phyloP scores from a whole-genome alignment of 306 rosid species.

The Trifolium dubium region DNA sequence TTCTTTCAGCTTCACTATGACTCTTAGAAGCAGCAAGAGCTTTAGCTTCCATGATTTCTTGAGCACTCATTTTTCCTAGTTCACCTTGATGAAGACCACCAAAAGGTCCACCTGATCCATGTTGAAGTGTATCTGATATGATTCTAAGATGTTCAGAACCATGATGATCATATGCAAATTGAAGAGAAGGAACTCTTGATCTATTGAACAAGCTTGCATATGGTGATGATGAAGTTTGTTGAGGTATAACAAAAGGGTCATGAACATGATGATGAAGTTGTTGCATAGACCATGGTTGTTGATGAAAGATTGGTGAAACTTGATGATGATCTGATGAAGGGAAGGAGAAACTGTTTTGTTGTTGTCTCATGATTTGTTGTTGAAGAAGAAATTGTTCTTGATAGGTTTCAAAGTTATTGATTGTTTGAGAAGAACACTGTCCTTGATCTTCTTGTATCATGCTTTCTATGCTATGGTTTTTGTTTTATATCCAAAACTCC shows the following conservation, averaged over 20 bases:
- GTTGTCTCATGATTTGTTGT: constrained; percentile 60
- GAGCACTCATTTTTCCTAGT: constrained; percentile 83
- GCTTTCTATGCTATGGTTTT: not conserved
- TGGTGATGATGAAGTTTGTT: constrained; percentile 42
- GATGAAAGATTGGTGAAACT: constrained; percentile 54
- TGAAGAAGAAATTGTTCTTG: constrained; percentile 72
- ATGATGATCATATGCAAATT: constrained; percentile 64
- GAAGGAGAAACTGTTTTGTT: constrained; percentile 35
- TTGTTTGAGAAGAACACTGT: constrained; percentile 71
- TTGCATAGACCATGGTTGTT: constrained; percentile 74
- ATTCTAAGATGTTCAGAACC: constrained; percentile 60
- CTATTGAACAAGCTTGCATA: constrained; percentile 69
- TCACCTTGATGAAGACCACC: constrained; percentile 75
- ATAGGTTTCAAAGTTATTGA: constrained; percentile 62
- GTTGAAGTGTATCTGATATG: constrained; percentile 71
- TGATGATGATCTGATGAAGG: constrained; percentile 11
- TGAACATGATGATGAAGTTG: constrained; percentile 61
- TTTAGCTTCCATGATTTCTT: constrained; percentile 97
- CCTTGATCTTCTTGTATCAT: constrained; percentile 75
- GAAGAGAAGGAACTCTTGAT: constrained; percentile 56
- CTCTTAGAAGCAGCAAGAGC: constrained; percentile 96
- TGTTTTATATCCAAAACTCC: constrained; percentile 39
- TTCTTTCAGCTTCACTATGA: constrained; percentile 96
- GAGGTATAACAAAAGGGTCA: constrained; percentile 64
- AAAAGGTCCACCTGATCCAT: constrained; percentile 66